Evolutionary conservation across 345 rosid genomes (phyloP), one percentile per base, ranked within the genome.

Genomic region (Dovyalis caffra): DNA sequence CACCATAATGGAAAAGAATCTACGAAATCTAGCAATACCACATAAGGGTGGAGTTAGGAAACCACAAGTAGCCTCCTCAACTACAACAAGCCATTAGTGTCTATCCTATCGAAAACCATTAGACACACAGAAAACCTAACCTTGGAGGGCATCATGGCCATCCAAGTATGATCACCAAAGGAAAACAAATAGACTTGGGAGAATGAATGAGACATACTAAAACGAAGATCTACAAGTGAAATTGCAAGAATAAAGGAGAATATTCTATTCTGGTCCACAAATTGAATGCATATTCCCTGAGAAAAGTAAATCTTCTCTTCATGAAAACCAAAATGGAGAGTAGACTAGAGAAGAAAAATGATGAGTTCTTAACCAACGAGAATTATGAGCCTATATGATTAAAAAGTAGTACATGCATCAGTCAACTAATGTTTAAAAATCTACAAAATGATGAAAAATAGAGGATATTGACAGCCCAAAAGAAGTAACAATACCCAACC

Each of bases 401-500:
- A 10, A 43, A 18, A 56, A 56, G 18, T 6, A 56, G 34, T 6
- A 5, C 9, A 11, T 4, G n/a, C n/a, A n/a, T n/a, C n/a, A n/a
- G n/a, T n/a, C n/a, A 11, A 61, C 64, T 6, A 8, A 61, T 4
- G 16, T 33, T 11, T 2, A 29, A 26, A 61, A 25, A 61, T 25
- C 28, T 25, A 66, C 11, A 37, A 43, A 26, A 56, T 14, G 25
- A 14, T 14, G 11, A 28, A n/a, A 60, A 70, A 4, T 40, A 32
- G 34, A 40, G 20, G 21, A 28, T 20, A 37, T 32, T 8, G 57
- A 23, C 10, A 51, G 78, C 60, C 16, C 23, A 38, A 29, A 15
- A 43, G 37, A 58, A 75, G 28, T 45, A 79, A 68, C 58, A 73
- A 77, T 90, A 92, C 98, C 97, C 82, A 94, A 76, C 43, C 76